phyloP scores from a whole-genome alignment of 352 stramenopile genomes.

The Pilasporangium apinafurcum region DNA sequence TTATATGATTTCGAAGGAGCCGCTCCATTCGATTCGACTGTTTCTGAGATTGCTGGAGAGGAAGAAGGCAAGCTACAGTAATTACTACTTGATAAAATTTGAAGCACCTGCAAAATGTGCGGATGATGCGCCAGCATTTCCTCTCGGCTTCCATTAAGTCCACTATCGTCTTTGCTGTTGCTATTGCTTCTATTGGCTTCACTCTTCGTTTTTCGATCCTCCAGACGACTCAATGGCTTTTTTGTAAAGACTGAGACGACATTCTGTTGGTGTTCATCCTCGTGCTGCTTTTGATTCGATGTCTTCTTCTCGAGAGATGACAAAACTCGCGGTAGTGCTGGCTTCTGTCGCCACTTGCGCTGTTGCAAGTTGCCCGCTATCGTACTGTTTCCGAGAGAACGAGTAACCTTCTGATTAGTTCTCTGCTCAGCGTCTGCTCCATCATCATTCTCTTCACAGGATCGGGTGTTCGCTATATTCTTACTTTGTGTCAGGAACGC shows the following conservation, averaged over 20 bases:
- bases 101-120: conserved; percentile 34
- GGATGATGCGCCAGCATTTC: conserved; percentile 33
- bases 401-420: no score
- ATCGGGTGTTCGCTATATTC: no score
- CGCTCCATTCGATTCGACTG: neutral
- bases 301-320: neutral
- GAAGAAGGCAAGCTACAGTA: neutral
- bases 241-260: neutral
- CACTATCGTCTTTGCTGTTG: no score
- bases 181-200: no score
- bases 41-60: no score
- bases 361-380: no score
- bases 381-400: no score
- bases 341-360: no score
- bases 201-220: no score
- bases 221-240: neutral
- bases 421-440: no score
- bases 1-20: neutral
- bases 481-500: conserved; percentile 4
- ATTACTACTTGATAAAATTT: conserved; percentile 14
- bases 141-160: conserved; percentile 3
- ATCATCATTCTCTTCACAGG: no score
- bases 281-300: neutral
- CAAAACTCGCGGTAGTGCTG: no score
- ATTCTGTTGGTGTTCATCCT: neutral